phyloP scores from a whole-genome alignment of 78 protist species.

The Trichosphaerium sp. region DNA sequence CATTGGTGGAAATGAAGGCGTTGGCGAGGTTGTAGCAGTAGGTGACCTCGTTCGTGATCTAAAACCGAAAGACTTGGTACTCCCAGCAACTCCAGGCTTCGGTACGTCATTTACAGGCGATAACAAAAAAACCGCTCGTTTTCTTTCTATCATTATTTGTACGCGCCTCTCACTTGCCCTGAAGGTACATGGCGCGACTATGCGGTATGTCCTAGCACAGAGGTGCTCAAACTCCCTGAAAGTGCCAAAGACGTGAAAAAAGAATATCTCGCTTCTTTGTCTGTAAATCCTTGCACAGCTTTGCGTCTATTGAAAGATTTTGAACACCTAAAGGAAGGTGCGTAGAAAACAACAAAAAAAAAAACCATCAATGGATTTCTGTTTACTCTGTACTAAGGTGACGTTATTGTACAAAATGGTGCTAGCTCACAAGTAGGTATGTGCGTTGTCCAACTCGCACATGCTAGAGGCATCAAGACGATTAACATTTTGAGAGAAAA shows the following conservation, averaged over 20 bases:
- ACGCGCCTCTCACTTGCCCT: not conserved
- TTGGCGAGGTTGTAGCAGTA: constrained; percentile 62
- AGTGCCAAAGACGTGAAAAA: constrained; percentile 43
- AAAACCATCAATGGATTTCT: not conserved
- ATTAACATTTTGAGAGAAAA: constrained; percentile 53
- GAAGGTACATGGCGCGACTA: constrained; percentile 70
- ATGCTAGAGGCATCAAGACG: constrained; percentile 45
- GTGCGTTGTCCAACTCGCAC: constrained; percentile 63
- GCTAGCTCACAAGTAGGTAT: constrained; percentile 71
- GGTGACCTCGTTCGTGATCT: constrained; percentile 47
- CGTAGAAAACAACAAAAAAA: not conserved
- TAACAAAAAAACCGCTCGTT: not conserved
- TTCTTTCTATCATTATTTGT: not conserved
- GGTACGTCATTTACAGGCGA: not conserved
- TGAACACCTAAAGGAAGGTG: constrained; percentile 42
- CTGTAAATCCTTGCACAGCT: constrained; percentile 83
- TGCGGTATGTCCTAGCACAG: constrained; percentile 24
- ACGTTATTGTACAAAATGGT: constrained; percentile 70
- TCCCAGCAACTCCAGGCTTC: constrained; percentile 18
- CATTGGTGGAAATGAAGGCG: constrained; percentile 76
- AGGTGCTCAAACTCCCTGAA: constrained; percentile 28
- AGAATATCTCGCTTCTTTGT: constrained; percentile 39
- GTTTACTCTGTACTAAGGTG: constrained; percentile 44
- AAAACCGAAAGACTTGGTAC: constrained; percentile 50
- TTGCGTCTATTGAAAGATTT: constrained; percentile 59